Conservation (phyloP, 805 yeast genomes). For the Metschnikowia similis region DNA sequence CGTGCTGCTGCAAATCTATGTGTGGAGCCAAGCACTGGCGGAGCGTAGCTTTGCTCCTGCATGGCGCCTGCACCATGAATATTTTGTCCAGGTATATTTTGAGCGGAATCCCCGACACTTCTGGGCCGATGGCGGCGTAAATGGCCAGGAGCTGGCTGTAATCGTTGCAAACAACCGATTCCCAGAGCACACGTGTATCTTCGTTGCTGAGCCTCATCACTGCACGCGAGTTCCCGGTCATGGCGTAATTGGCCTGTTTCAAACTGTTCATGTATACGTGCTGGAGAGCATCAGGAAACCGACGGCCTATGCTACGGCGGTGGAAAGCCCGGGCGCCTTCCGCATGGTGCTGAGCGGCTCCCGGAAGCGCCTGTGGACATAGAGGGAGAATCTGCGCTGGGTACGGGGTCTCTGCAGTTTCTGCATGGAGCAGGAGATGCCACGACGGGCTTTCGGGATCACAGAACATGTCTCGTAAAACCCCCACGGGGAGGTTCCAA, state of each 20-base stretch:
- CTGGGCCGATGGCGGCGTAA: conserved; percentile 19
- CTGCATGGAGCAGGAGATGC: conserved; percentile 29
- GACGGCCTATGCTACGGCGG: too few species aligned
- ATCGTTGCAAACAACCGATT: conserved; percentile 39
- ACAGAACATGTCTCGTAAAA: conserved; percentile 54
- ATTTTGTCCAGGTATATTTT: conserved; percentile 40
- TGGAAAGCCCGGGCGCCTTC: too few species aligned
- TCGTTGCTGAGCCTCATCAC: conserved; percentile 72
- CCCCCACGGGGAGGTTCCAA: conserved; percentile 79
- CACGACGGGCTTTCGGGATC: conserved; percentile 25
- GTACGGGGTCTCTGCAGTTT: conserved; percentile 13
- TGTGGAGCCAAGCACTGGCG: conserved; percentile 9
- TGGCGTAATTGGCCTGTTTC: conserved; percentile 75
- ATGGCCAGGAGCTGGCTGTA: conserved; percentile 22
- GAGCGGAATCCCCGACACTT: conserved; percentile 39
- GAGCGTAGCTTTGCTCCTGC: conserved; percentile 17
- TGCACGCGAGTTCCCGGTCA: conserved; percentile 72
- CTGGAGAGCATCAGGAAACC: conserved; percentile 20
- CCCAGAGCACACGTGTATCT: conserved; percentile 58
- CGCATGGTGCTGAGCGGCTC: too few species aligned
- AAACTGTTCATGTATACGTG: conserved; percentile 70
- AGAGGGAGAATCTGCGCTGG: conserved; percentile 32
- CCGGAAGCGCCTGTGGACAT: neutral
- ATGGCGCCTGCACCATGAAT: conserved; percentile 25
- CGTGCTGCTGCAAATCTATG: conserved; percentile 12